These are phyloP conservation scores for Paramyrothecium roridum DNA, from an alignment of 2,329 filamentous ascomycete genomes.

Conservation along the genomic window DNA sequence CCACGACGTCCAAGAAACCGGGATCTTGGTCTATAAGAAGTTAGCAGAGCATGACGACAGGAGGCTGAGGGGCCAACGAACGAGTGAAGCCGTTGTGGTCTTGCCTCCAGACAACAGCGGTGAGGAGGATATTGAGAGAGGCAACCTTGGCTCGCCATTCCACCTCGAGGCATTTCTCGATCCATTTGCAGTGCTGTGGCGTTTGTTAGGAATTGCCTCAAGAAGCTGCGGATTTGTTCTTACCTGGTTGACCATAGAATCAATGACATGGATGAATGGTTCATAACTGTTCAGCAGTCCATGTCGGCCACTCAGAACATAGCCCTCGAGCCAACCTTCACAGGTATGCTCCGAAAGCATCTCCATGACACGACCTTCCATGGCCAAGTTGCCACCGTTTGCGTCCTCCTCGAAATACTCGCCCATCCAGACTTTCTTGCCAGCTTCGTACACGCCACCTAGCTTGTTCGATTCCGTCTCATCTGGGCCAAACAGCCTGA, in stretches of 20 bases:
- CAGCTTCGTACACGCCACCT: conserved; percentile 65
- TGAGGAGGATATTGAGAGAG: conserved; percentile 77
- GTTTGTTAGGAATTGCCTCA: conserved; percentile 1
- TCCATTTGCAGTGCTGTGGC: conserved; percentile 71
- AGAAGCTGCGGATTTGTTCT: conserved; percentile 3
- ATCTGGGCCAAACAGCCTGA: conserved; percentile 76
- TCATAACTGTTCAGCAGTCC: conserved; percentile 79
- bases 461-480: conserved; percentile 83
- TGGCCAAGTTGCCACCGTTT: conserved; percentile 70
- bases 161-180: conserved; percentile 77
- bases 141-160: conserved; percentile 72
- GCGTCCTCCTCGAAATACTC: conserved; percentile 74
- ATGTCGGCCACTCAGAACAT: conserved; percentile 71
- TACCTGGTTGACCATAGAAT: conserved; percentile 79
- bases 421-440: conserved; percentile 78
- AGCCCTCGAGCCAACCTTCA: conserved; percentile 79
- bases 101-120: conserved; percentile 76
- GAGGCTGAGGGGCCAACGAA: no score
- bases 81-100: conserved; percentile 80
- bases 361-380: conserved; percentile 73
- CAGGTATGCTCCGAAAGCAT: conserved; percentile 80
- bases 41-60: no score
- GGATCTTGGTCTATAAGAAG: conserved; percentile 59
- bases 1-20: conserved; percentile 75
- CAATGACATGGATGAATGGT: conserved; percentile 79